phyloP scores from a whole-genome alignment of 495 filamentous ascomycete genomes.

The Hypoxylon lienhwacheense region DNA sequence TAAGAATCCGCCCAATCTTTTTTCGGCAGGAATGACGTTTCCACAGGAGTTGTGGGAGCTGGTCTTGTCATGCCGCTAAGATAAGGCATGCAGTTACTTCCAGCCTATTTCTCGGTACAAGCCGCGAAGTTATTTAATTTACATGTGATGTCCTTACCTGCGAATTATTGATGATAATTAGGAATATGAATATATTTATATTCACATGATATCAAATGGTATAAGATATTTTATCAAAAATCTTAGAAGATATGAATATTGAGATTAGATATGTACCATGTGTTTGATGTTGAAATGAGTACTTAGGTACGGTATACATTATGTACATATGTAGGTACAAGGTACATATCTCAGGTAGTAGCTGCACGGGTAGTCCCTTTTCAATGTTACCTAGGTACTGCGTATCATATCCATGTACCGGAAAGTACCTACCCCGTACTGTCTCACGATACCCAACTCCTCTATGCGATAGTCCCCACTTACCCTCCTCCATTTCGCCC shows the following conservation, averaged over 20 bases:
- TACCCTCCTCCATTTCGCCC: slow-evolving; percentile 29
- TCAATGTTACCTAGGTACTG: too few species aligned
- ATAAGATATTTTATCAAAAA: too few species aligned
- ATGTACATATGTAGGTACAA: too few species aligned
- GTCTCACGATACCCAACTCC: slow-evolving; percentile 32
- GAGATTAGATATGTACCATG: neutral
- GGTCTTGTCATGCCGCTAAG: slow-evolving; percentile 4
- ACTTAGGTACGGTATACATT: neutral
- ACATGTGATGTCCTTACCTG: too few species aligned
- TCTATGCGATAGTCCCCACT: slow-evolving; percentile 32
- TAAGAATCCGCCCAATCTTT: slow-evolving; percentile 11
- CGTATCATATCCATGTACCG: slow-evolving; percentile 27
- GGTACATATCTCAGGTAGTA: slow-evolving; percentile 10
- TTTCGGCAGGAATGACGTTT: slow-evolving; percentile 32
- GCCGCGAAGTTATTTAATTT: too few species aligned
- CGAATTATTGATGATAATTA: too few species aligned
- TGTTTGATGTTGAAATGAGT: neutral
- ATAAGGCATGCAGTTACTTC: too few species aligned
- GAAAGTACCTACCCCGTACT: slow-evolving; percentile 30
- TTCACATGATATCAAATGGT: too few species aligned
- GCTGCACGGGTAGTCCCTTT: neutral
- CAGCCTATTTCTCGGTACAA: too few species aligned
- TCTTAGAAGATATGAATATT: too few species aligned
- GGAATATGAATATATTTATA: too few species aligned
- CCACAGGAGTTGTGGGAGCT: slow-evolving; percentile 15